Conservation (phyloP, 2,329 filamentous ascomycete species). For the Monosporascus sp. region DNA sequence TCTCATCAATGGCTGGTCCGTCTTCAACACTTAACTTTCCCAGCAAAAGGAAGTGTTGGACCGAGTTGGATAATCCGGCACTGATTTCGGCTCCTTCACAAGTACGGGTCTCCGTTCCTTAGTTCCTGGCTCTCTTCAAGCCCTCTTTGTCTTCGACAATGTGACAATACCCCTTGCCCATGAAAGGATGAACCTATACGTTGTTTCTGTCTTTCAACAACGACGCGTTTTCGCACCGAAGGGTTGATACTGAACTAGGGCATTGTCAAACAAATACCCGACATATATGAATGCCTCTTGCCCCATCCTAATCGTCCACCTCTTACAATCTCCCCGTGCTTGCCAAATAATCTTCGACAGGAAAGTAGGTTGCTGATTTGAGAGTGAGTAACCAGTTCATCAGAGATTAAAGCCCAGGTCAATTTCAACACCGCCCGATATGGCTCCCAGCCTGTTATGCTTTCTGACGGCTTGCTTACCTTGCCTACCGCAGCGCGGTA, state of each 20-base stretch:
- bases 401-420: neutral
- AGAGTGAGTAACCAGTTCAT: slow-evolving; percentile 12
- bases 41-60: too few species aligned
- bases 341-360: neutral
- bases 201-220: neutral
- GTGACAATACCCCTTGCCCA: slow-evolving; percentile 3
- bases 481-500: slow-evolving; percentile 6
- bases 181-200: neutral
- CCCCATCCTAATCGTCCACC: neutral
- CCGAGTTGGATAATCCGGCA: neutral
- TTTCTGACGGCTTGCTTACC: slow-evolving; percentile 7
- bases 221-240: neutral
- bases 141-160: too few species aligned
- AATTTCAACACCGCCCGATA: neutral
- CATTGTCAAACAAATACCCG: neutral
- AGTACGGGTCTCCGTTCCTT: too few species aligned
- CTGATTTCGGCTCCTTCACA: neutral
- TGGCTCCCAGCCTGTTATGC: neutral
- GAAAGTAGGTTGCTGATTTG: slow-evolving; percentile 4
- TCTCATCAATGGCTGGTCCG: too few species aligned
- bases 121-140: too few species aligned
- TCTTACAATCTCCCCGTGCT: neutral
- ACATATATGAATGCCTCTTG: neutral
- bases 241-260: neutral
- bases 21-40: too few species aligned